Evolutionary conservation across 2,329 filamentous ascomycete genomes (phyloP).

Genomic region (Chrysoporthe austroafricana): DNA sequence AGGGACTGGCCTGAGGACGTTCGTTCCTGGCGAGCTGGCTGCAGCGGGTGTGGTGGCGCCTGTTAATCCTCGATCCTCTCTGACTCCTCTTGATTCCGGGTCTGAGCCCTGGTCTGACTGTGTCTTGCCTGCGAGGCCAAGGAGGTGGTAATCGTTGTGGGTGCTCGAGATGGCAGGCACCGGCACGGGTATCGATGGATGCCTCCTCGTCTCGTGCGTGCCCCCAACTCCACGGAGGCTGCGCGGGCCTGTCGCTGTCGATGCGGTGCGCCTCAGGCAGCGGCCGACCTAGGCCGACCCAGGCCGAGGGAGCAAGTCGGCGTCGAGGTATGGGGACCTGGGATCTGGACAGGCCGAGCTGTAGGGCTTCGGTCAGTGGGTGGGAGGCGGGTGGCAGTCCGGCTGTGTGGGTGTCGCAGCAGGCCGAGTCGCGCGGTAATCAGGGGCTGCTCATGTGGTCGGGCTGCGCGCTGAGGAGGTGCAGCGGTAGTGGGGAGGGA

Average conservation of each 20-base stretch:
- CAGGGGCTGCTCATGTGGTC: slow-evolving; percentile 7
- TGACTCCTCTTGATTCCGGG: neutral
- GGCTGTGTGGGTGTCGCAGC: neutral
- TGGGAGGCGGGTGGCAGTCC: neutral
- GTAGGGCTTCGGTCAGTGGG: neutral
- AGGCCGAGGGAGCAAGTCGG: too few relatives aligned
- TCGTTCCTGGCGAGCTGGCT: neutral
- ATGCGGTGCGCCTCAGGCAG: neutral
- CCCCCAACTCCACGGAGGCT: neutral
- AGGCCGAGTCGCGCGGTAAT: neutral
- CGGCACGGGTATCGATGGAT: slow-evolving; percentile 3
- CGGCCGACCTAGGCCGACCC: neutral
- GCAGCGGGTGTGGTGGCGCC: slow-evolving; percentile 19
- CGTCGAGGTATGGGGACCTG: neutral
- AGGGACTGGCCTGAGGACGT: neutral
- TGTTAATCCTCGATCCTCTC: slow-evolving; percentile 17
- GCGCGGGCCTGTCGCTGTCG: neutral
- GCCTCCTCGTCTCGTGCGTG: neutral
- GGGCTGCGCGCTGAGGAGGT: slow-evolving; percentile 3
- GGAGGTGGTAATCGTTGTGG: slow-evolving; percentile 13
- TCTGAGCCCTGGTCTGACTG: slow-evolving; percentile 7
- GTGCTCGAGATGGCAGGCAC: neutral
- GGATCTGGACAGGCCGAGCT: neutral
- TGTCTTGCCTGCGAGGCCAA: slow-evolving; percentile 1
- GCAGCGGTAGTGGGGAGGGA: slow-evolving; percentile 11